Evolutionary conservation across 2,329 filamentous ascomycete species (phyloP), one percentile per base, ranked within the genome.

Genomic region (Aspergillus pseudotamarii): DNA sequence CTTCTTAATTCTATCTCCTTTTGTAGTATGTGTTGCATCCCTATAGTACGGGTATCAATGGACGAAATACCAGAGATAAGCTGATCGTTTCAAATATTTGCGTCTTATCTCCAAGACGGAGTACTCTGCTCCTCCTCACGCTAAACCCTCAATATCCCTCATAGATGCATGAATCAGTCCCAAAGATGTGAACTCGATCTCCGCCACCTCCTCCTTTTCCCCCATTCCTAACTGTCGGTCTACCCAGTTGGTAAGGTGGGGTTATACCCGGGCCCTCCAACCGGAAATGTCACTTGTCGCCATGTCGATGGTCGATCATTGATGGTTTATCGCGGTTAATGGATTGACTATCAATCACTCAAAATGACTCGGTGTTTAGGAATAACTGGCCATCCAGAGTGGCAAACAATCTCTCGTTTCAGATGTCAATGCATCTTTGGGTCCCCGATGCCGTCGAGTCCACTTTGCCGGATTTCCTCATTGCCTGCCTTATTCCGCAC

Each of bases 101-200:
- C 32, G n/a, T 55, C 34, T 55, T 55, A 55, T 55, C 51, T 36
- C 51, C 51, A 36, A 55, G 19, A 48, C 51, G 51, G 51, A 55
- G 51, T 38, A 55, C 51, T 55, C 51, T 55, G 32, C 51, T 55
- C 51, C 51, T 55, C 34, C n/a, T 34, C 34, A 55, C 51, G 26
- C 51, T 55, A 55, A 55, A 38, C 14, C 48, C 38, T 38, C 32
- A 55, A 38, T 38, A 55, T 38, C 32, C 11, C 51, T 55, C 32
- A 55, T 55, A 9, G 51, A 38, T 38, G 51, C 51, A 55, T 23
- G n/a, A 23, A 55, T 38, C 21, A 23, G 38, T 38, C 32, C 51
- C 11, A 55, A 55, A 55, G 51, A 55, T 55, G 51, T 55, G 51
- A 55, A 55, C 32, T 55, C n/a, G 32, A 55, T 55, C 51, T 55